Conservation (phyloP, 2,329 filamentous ascomycete genomes). For the Epichloe festucae region DNA sequence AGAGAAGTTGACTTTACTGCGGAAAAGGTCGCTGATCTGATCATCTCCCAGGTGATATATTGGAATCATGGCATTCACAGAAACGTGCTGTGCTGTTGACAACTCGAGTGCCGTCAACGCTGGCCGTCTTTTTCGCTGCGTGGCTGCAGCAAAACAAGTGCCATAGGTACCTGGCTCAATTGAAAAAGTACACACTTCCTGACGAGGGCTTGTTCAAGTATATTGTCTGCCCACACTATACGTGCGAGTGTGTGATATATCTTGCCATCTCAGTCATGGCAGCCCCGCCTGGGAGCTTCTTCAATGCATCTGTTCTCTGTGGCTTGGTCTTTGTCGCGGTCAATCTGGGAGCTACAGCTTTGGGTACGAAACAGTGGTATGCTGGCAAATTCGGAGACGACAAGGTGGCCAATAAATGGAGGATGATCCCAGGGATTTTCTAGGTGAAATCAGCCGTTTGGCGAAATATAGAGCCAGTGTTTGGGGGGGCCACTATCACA, state of each 20-base stretch:
- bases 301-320: slow-evolving; percentile 63
- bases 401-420: slow-evolving; percentile 51
- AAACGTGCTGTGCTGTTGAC: slow-evolving; percentile 10
- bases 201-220: slow-evolving; percentile 56
- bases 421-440: slow-evolving; percentile 62
- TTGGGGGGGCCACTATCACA: neutral
- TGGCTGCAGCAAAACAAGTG: slow-evolving; percentile 64
- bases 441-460: slow-evolving; percentile 15
- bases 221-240: slow-evolving; percentile 81
- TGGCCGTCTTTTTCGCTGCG: slow-evolving; percentile 54
- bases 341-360: slow-evolving; percentile 74
- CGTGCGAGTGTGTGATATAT: slow-evolving; percentile 77
- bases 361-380: slow-evolving; percentile 71
- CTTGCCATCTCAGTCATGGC: slow-evolving; percentile 60
- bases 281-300: slow-evolving; percentile 49
- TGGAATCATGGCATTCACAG: slow-evolving; percentile 19
- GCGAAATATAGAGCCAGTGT: neutral
- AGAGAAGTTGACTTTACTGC: neutral
- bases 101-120: slow-evolving; percentile 27
- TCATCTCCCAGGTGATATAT: slow-evolving; percentile 17
- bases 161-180: slow-evolving; percentile 53
- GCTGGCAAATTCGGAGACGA: slow-evolving; percentile 56
- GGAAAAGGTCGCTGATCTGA: neutral
- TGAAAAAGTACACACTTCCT: slow-evolving; percentile 77
- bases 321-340: slow-evolving; percentile 60